Conservation (phyloP, 768 basidiomycete species). For the Xerocomus potaroensis region DNA sequence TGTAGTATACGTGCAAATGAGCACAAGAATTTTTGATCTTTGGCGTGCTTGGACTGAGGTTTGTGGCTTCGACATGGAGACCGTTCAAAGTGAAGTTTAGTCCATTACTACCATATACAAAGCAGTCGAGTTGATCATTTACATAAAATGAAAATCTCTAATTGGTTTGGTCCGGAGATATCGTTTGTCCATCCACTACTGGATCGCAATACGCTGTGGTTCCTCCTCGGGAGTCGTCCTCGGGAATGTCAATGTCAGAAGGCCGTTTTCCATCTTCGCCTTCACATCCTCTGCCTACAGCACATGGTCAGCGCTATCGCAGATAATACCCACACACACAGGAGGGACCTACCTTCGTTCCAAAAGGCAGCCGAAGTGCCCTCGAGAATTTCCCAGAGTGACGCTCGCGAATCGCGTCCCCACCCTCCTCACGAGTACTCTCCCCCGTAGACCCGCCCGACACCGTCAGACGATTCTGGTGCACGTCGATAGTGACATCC, state of each 20-base stretch:
- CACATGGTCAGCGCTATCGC: neutral
- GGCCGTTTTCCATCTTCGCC: constrained; percentile 42
- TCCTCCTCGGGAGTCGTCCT: constrained; percentile 35
- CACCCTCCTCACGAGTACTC: constrained; percentile 36
- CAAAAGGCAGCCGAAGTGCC: constrained; percentile 40
- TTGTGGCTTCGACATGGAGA: too few species aligned
- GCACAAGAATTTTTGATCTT: too few species aligned
- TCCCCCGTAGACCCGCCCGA: too few species aligned
- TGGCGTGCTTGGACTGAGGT: too few species aligned
- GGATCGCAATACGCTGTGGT: constrained; percentile 36
- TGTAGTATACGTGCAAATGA: too few species aligned
- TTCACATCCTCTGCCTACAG: constrained; percentile 40
- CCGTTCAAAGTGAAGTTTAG: too few species aligned
- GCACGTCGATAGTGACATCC: constrained; percentile 42
- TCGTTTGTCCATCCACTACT: too few species aligned
- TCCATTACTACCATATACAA: too few species aligned
- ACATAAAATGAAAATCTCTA: too few species aligned
- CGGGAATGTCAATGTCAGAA: constrained; percentile 45
- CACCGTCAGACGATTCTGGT: constrained; percentile 41
- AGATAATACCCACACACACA: too few species aligned
- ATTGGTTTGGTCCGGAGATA: too few species aligned
- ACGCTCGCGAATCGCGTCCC: constrained; percentile 42
- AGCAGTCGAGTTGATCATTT: too few species aligned
- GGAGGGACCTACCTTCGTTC: constrained; percentile 35
- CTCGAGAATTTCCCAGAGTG: constrained; percentile 41